phyloP scores from a whole-genome alignment of 225 moss, liverwort and hornwort species.

The Marchantia polymorpha region DNA sequence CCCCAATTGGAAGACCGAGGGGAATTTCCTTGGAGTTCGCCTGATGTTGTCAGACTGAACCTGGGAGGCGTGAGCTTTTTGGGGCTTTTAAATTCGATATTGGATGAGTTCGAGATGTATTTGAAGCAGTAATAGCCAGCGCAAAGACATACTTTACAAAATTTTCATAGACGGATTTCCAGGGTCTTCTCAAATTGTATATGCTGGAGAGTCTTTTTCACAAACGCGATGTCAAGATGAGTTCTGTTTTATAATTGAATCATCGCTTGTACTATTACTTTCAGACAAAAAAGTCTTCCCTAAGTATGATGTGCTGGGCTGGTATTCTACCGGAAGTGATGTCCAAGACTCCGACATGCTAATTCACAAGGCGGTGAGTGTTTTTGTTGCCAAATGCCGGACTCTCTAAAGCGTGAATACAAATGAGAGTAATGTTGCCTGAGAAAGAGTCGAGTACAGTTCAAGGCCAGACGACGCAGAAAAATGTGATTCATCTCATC shows the following conservation, averaged over 20 bases:
- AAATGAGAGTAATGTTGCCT: too few species aligned
- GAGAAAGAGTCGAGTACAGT: too few species aligned
- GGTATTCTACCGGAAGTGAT: constrained; percentile 97
- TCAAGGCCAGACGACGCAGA: too few species aligned
- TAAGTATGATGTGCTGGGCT: constrained; percentile 92
- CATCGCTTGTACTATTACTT: not conserved
- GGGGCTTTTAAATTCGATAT: not conserved
- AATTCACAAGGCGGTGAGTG: constrained; percentile 86
- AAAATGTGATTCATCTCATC: too few species aligned
- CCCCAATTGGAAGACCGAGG: not conserved
- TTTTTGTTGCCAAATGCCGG: not conserved
- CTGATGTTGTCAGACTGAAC: not conserved
- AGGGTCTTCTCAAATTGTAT: not conserved
- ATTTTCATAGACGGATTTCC: not conserved
- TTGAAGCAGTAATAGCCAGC: not conserved
- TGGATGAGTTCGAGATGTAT: not conserved
- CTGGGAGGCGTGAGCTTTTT: not conserved
- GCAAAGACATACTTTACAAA: not conserved
- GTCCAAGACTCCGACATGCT: constrained; percentile 97
- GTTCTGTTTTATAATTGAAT: not conserved
- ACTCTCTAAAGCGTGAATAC: too few species aligned
- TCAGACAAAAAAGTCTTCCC: constrained; percentile 99
- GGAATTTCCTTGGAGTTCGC: not conserved
- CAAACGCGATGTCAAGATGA: not conserved
- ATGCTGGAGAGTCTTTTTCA: not conserved